phyloP scores from a whole-genome alignment of 2,329 filamentous ascomycete species.

The Fusarium sp. region DNA sequence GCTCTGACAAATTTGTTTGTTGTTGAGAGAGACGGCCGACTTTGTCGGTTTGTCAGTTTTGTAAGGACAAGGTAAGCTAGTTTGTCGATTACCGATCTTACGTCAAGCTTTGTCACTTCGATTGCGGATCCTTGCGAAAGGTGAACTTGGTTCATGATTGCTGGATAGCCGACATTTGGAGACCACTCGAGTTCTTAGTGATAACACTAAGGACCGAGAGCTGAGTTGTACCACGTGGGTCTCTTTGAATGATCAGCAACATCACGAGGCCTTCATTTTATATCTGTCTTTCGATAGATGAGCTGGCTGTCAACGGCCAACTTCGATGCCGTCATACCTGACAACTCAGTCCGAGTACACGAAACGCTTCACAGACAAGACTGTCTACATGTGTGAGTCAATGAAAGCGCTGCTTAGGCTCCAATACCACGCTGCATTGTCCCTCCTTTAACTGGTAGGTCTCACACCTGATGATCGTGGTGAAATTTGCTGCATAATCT shows the following conservation, averaged over 20 bases:
- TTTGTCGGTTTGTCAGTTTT: not conserved
- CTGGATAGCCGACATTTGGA: not conserved
- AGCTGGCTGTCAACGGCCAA: not conserved
- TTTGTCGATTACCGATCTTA: not conserved
- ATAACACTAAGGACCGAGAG: not conserved
- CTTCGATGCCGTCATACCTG: not conserved
- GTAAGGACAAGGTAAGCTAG: not conserved
- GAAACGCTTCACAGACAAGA: not conserved
- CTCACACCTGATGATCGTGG: not conserved
- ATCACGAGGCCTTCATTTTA: not conserved
- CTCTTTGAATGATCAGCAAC: not conserved
- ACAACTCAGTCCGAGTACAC: not conserved
- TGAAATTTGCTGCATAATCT: not conserved
- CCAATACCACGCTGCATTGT: not conserved
- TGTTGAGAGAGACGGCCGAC: not conserved
- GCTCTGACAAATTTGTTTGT: not conserved
- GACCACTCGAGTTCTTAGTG: not conserved
- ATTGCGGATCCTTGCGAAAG: not conserved
- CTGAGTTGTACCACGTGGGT: not conserved
- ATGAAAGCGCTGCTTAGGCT: not conserved
- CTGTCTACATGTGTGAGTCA: not conserved
- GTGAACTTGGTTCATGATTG: not conserved
- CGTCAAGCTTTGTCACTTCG: not conserved
- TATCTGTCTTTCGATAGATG: not conserved
- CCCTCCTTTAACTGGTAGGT: not conserved